Evolutionary conservation across 2,329 filamentous ascomycete species (phyloP), one percentile per base, ranked within the genome.

Genomic region (Coniochaeta prunicola): DNA sequence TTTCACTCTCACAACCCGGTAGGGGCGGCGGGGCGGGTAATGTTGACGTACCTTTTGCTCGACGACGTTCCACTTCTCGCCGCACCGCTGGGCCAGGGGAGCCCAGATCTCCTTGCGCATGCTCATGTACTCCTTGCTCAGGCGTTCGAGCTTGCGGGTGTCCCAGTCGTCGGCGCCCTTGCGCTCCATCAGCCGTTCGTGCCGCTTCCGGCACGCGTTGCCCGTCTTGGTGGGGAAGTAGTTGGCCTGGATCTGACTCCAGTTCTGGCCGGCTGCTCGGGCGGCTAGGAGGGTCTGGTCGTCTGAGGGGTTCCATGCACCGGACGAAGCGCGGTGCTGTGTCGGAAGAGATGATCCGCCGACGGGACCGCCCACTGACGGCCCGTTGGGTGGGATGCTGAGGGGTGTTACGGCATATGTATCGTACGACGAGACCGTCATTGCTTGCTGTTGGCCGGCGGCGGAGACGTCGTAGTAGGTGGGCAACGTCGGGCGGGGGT

Each of bases 161-260:
- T 93, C 89, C 87, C 90, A 94, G 67, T 92, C 88, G 66, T 91
- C 87, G 54, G 86, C 83, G 59, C 86, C 85, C 69, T 80, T 81
- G 64, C 87, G 85, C 74, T 93, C 89, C 80, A 93, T 87, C 64
- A 96, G 76, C 42, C 91, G 82, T 74, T 96, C 91, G 67, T 96
- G 91, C 58, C 91, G 85, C 76, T 96, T 96, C 63, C 91, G 89
- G 74, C 91, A 96, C 19, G 92, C 92, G 70, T 94, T 94, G 60
- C 88, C 77, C 9, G 84, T 85, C 77, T 96, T 96, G 70, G 75
- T 80, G 1, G 87, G 88, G 70, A 96, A 96, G 73, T 91, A 85
- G 62, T 81, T 83, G 61, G 80, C 79, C 66, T 91, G 87, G 69
- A 96, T 94, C 66, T 90, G 87, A 58, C 84, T 82, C 91, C 91